Percentiles rank a stretch among this genome's conserved stretches.
Evolutionary conservation across 306 rosid species (phyloP).

Genomic region (Quercus glauca): DNA sequence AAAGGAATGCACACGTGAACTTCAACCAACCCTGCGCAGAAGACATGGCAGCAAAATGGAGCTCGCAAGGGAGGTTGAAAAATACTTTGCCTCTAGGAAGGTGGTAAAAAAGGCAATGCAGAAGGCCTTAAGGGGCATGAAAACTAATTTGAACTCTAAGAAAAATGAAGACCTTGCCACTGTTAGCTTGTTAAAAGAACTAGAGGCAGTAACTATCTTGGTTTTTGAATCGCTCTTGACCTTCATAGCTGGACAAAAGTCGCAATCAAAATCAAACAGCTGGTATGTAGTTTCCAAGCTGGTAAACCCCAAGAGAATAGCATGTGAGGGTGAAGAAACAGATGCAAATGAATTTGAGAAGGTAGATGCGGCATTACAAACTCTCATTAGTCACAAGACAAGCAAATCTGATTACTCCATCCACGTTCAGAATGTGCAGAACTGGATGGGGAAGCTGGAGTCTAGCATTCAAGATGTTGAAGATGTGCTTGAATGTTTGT

Average conservation of each 20-base stretch:
- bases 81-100: constrained; percentile 35
- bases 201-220: constrained; percentile 13
- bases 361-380: constrained; percentile 17
- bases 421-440: constrained; percentile 12
- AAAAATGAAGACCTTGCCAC: constrained; percentile 2
- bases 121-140: constrained; percentile 16
- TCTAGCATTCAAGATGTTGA: constrained; percentile 21
- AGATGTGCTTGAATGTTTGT: constrained; percentile 17
- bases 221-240: constrained; percentile 13
- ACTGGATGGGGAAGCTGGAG: constrained; percentile 20
- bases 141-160: constrained; percentile 9
- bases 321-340: constrained; percentile 9
- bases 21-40: constrained; percentile 17
- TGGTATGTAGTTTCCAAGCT: constrained; percentile 21
- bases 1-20: constrained; percentile 20
- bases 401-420: constrained; percentile 1
- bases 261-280: constrained; percentile 3
- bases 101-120: constrained; percentile 24
- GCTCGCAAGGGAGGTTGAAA: constrained; percentile 7
- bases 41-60: neutral
- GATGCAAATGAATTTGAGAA: constrained; percentile 24
- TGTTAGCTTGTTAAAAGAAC: constrained; percentile 22
- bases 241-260: constrained; percentile 2
- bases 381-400: neutral
- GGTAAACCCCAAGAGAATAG: constrained; percentile 23